These are phyloP conservation scores for Neopestalotiopsis sp. DNA, from an alignment of 2,329 filamentous ascomycete genomes.

Conservation along the genomic window DNA sequence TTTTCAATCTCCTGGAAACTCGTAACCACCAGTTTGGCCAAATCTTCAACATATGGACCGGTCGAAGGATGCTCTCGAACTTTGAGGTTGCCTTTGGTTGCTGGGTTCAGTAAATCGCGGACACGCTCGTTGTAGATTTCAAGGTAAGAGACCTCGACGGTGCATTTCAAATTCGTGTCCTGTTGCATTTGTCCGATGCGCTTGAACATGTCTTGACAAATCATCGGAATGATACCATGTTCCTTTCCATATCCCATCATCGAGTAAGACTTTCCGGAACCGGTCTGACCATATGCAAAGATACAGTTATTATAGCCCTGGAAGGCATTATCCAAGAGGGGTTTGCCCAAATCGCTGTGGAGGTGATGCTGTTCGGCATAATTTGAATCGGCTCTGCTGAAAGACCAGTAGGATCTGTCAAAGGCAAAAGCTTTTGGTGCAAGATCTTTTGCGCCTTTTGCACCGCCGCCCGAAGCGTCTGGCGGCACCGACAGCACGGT, in stretches of 20 bases:
- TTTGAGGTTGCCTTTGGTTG: slow-evolving; percentile 94
- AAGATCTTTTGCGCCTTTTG: slow-evolving; percentile 73
- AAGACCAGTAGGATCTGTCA: slow-evolving; percentile 98
- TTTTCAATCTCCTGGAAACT: slow-evolving; percentile 96
- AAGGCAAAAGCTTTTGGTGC: slow-evolving; percentile 90
- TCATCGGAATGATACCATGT: slow-evolving; percentile 92
- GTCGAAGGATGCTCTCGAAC: slow-evolving; percentile 98
- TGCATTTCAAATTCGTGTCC: slow-evolving; percentile 82
- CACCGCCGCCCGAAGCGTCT: slow-evolving; percentile 57
- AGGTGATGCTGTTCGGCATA: slow-evolving; percentile 92
- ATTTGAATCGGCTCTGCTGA: slow-evolving; percentile 78
- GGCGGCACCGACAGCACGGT: slow-evolving; percentile 82
- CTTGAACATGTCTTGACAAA: slow-evolving; percentile 97
- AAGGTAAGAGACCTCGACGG: slow-evolving; percentile 96
- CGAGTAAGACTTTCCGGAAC: slow-evolving; percentile 97
- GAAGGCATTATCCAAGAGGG: slow-evolving; percentile 96
- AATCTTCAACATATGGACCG: slow-evolving; percentile 96
- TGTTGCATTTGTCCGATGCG: slow-evolving; percentile 74
- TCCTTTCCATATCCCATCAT: slow-evolving; percentile 99
- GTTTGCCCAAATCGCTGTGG: slow-evolving; percentile 85
- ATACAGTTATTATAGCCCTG: slow-evolving; percentile 99
- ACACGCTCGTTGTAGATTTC: slow-evolving; percentile 99
- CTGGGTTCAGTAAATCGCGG: slow-evolving; percentile 91
- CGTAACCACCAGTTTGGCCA: slow-evolving; percentile 92
- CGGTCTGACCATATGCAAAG: slow-evolving; percentile 97